Evolutionary conservation across 768 basidiomycete genomes (phyloP), one percentile per base, ranked within the genome.

Genomic region (Phylloporus sp.): DNA sequence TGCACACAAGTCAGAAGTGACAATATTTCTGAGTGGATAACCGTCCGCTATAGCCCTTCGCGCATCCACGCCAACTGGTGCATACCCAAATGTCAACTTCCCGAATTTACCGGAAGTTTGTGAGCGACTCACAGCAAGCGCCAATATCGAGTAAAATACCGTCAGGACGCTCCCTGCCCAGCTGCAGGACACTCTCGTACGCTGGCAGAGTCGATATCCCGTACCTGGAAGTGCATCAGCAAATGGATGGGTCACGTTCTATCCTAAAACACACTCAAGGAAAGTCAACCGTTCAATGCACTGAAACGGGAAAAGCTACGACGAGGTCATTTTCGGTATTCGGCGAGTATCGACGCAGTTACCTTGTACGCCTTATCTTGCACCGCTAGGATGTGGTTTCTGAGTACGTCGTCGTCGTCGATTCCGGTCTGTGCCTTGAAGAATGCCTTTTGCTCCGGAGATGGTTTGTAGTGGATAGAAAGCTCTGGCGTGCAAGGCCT

Each of bases 91-190:
- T n/a, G 11, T 32, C 26, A 18, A 26, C 6, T 10, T 33, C 13
- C 28, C 40, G 17, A 24, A n/a, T 9, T 20, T 21, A 27, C 13
- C 11, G 20, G 20, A 32, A 14, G 18, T n/a, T n/a, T n/a, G n/a
- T n/a, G n/a, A n/a, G n/a, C n/a, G 14, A 57, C 67, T 32, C 48
- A 76, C 72, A 63, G 50, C 73, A 73, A 53, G 74, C 73, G 14
- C 70, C 74, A 5, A 76, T 60, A 40, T 77, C 76, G 18, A 77
- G 63, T 17, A 76, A 56, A 17, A 76, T 56, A 2, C 72, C 67
- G 6, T 56, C 65, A 14, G 52, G 18, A 24, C 71, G 63, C 29
- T 69, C 65, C 45, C 49, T 63, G 8, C 66, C 72, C 4, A 76
- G 55, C 35, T 62, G 57, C 20, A 75, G 58, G 18, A 72, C 50